Base-by-base conservation (phyloP, 495 filamentous ascomycete genomes). In the Xylaria intraflava region DNA sequence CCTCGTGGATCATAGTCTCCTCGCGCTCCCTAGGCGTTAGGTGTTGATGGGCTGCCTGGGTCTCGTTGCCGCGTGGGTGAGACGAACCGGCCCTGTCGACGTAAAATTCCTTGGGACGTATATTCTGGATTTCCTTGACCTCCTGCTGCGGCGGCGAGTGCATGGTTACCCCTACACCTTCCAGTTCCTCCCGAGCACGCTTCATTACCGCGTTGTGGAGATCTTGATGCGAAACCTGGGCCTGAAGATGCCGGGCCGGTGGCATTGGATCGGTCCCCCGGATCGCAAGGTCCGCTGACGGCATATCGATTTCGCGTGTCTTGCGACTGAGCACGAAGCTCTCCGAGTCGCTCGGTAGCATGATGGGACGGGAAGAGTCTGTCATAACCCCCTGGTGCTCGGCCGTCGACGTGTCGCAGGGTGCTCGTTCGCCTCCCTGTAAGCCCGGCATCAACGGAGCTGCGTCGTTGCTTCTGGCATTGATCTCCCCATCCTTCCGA, bases 301-400 rank as follows among this genome's bases (percentile, higher is more conserved):
- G 51, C 57, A 9, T 66, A 64, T 19, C 63, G 49, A 20, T 61
- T 49, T 44, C 58, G 48, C 44, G 51, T 64, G 35, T 63, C 57
- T 59, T 45, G 55, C 44, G 61, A 50, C 16, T 51, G 44, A 27
- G 63, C 60, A 36, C 58, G 55, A 42, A 20, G 55, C 60, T 75
- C 72, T 42, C 62, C 72, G 47, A 74, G 47, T 23, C 58, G 44
- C 49, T 76, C 72, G 30, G 67, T 64, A 50, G 64, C 55, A 24
- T 51, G 27, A 19, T 51, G 60, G 40, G 61, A 56, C 44, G 72
- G 72, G 67, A 74, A 69, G 33, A 60, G 43, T 65, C 67, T 38
- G 61, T 47, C 46, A 50, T 30, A 58, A 26, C 47, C 48, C 43
- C 23, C n/a, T 41, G 19, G 31, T 46, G 45, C 24, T 54, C 19